Evolutionary conservation across 495 filamentous ascomycete species (phyloP).

Genomic region (Hypoxylon lienhwacheense): DNA sequence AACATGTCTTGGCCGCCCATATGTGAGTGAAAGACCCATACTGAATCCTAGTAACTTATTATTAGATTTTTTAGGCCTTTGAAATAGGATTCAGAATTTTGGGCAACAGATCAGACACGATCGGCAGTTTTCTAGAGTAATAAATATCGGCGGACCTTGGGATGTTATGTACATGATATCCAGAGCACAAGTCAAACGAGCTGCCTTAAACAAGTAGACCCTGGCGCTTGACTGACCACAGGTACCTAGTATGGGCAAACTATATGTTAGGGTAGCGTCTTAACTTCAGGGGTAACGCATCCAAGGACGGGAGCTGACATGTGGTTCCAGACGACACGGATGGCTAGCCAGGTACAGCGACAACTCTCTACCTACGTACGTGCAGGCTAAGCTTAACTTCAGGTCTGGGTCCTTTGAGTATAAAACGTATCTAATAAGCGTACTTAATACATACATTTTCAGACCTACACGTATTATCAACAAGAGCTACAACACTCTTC

Average conservation of each 20-base stretch:
- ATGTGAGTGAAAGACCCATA: constrained; percentile 43
- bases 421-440: too few species aligned
- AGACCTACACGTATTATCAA: too few species aligned
- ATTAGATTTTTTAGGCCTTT: too few species aligned
- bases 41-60: too few species aligned
- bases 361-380: neutral
- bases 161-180: too few species aligned
- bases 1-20: constrained; percentile 45
- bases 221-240: neutral
- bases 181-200: too few species aligned
- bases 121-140: too few species aligned
- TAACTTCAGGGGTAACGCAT: constrained; percentile 1
- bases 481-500: too few species aligned
- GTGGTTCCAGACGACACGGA: neutral
- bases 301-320: constrained; percentile 1
- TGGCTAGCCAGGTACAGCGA: neutral
- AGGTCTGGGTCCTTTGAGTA: neutral
- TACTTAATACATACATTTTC: too few species aligned
- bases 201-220: too few species aligned
- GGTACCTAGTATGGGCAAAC: neutral
- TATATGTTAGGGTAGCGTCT: neutral
- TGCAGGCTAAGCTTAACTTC: neutral
- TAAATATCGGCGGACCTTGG: too few species aligned
- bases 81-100: too few species aligned
- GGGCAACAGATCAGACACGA: neutral